A percentile compares a stretch with the other conserved stretches of the same genome.
phyloP scores from a whole-genome alignment of 306 rosid species.

The Lablab purpureus region DNA sequence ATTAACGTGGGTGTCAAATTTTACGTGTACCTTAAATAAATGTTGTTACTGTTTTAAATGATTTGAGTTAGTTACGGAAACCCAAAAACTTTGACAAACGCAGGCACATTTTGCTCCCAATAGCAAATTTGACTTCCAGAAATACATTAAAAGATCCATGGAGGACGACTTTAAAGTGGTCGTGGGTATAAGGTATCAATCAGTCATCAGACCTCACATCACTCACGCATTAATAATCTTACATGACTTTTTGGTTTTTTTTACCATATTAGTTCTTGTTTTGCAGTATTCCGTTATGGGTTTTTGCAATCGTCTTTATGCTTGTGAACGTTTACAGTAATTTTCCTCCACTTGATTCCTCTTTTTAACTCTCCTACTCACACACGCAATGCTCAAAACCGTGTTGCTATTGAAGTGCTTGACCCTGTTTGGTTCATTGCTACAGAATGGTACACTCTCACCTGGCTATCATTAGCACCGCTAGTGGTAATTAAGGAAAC shows the following conservation, averaged over 20 bases:
- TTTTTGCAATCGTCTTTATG: slow-evolving; percentile 62
- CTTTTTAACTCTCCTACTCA: background rate
- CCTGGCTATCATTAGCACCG: slow-evolving; percentile 66
- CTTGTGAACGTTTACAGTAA: slow-evolving; percentile 69
- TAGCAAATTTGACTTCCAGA: slow-evolving; percentile 73
- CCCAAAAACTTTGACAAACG: background rate
- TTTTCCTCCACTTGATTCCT: background rate
- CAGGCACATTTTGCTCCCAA: slow-evolving; percentile 76
- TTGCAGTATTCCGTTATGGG: slow-evolving; percentile 73
- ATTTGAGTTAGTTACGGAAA: background rate
- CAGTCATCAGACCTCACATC: background rate
- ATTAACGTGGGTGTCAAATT: slow-evolving; percentile 56
- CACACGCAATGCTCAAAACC: slow-evolving; percentile 1
- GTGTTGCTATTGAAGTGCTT: background rate
- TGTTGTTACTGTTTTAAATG: background rate
- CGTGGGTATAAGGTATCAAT: slow-evolving; percentile 69
- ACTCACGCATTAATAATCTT: background rate
- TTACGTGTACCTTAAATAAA: background rate
- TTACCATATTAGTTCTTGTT: background rate
- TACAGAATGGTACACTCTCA: slow-evolving; percentile 69
- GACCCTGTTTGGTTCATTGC: background rate
- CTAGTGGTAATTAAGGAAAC: slow-evolving; percentile 53
- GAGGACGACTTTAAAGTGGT: slow-evolving; percentile 83
- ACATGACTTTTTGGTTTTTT: background rate
- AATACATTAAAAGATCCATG: slow-evolving; percentile 75